Evolutionary conservation across 2,329 filamentous ascomycete species (phyloP).

Genomic region (Aspergillus candidus): DNA sequence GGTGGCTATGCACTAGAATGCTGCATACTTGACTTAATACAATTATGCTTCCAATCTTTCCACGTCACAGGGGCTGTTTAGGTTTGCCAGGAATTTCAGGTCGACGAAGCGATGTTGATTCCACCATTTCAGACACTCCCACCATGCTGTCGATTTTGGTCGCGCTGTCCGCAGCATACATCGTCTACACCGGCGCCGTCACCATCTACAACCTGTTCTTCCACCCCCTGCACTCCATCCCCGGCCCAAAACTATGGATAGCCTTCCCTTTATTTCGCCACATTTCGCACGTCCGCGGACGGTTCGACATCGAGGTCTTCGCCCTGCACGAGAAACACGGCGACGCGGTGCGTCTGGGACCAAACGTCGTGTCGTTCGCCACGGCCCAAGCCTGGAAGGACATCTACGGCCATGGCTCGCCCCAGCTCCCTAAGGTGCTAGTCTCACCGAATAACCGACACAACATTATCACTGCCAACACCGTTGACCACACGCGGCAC

Average conservation of each 20-base stretch:
- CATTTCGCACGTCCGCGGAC: constrained; percentile 6
- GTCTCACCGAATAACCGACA: background rate
- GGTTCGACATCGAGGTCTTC: constrained; percentile 5
- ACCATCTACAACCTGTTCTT: constrained; percentile 12
- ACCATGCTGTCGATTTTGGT: too few relatives aligned
- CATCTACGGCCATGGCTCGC: constrained; percentile 18
- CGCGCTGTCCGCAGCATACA: too few relatives aligned
- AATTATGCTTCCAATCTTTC: too few relatives aligned
- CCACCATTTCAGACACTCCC: too few relatives aligned
- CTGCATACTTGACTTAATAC: too few relatives aligned
- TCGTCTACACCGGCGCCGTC: too few relatives aligned
- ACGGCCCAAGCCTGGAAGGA: constrained; percentile 20
- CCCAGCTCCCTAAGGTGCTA: constrained; percentile 9
- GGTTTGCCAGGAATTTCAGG: too few relatives aligned
- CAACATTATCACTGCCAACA: constrained; percentile 12
- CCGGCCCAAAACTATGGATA: constrained; percentile 13
- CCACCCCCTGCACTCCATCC: constrained; percentile 10
- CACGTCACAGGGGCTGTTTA: too few relatives aligned
- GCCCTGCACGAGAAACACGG: constrained; percentile 11
- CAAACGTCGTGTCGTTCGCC: constrained; percentile 28
- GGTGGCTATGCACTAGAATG: too few relatives aligned
- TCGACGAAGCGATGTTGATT: too few relatives aligned
- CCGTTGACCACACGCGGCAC: constrained; percentile 19
- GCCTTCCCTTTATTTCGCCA: constrained; percentile 11
- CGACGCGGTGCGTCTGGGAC: constrained; percentile 24